These are phyloP conservation scores for Skeletonema tropicum DNA, from an alignment of 108 stramenopile species.

Conservation along the genomic window DNA sequence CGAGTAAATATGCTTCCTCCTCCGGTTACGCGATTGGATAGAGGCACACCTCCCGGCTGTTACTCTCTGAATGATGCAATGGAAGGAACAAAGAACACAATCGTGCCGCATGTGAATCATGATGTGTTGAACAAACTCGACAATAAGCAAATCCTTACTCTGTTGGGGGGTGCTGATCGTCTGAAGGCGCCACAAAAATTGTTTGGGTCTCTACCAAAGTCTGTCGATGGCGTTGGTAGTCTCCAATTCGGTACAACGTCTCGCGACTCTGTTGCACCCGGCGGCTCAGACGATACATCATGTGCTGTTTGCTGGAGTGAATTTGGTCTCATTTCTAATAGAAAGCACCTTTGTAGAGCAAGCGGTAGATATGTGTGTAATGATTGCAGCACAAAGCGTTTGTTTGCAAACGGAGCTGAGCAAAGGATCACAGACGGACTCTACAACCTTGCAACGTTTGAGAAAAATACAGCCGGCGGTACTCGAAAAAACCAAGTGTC, in stretches of 20 bases:
- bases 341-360: slow-evolving; percentile 75
- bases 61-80: slow-evolving; percentile 18
- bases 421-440: slow-evolving; percentile 80
- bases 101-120: slow-evolving; percentile 28
- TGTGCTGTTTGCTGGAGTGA: slow-evolving; percentile 87
- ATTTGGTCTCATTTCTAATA: slow-evolving; percentile 77
- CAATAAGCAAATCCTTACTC: slow-evolving; percentile 46
- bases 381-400: slow-evolving; percentile 79
- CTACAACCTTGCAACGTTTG: slow-evolving; percentile 58
- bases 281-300: slow-evolving; percentile 71
- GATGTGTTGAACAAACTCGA: slow-evolving; percentile 50
- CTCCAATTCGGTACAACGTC: slow-evolving; percentile 36
- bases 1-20: slow-evolving; percentile 63
- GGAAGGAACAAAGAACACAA: not conserved
- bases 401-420: slow-evolving; percentile 59
- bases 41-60: slow-evolving; percentile 36
- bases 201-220: slow-evolving; percentile 37
- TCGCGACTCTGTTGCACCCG: slow-evolving; percentile 60
- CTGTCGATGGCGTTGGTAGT: slow-evolving; percentile 8
- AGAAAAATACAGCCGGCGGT: slow-evolving; percentile 16
- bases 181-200: slow-evolving; percentile 32
- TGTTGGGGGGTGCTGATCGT: slow-evolving; percentile 61
- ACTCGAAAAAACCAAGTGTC: slow-evolving; percentile 3
- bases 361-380: slow-evolving; percentile 76
- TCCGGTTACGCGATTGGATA: slow-evolving; percentile 46